Base-by-base conservation (phyloP, 371 early-diverging fungal species). In the Mucor ambiguus region DNA sequence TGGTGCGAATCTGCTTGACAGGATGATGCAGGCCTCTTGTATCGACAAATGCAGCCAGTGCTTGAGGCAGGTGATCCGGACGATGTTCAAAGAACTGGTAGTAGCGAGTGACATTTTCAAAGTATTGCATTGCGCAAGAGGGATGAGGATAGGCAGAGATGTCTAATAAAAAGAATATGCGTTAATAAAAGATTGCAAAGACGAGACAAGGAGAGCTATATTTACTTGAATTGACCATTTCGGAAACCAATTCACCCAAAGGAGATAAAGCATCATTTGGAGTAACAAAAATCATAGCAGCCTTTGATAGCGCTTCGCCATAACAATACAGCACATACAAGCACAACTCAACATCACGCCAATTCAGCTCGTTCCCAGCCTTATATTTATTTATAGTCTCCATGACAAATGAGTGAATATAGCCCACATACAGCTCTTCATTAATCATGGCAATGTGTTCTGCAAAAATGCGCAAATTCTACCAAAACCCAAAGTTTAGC, bases 321-420 rank as follows among this genome's bases (percentile, higher is more conserved):
- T 86, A 92, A n/a, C 91, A 85, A 68, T 88, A 91, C 10, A 94
- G 71, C 18, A 93, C 73, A 63, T 94, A 87, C 33, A 95, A 77
- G 24, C 92, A 90, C n/a, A 94, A 76, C 67, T 95, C 96, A 9
- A 91, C 85, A 35, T 92, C 91, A 20, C 89, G 84, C 96, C 96
- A 95, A 60, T 85, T 83, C 20, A 84, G 43, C 11, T 82, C 74
- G 4, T 74, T 72, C 30, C 86, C 87, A 43, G 80, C 55, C 48
- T 84, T 83, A 58, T 70, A 70, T 56, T 85, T 85, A 22, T 77
- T 79, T 35, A 89, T 70, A 2, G 85, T 88, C 12, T 84, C 79
- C 66, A 85, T 83, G 4, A 90, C 86, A 63, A 85, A 79, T 30
- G 85, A 80, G 61, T 85, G 87, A 32, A 90, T 71, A 55, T 85